Evolutionary conservation across 2,329 filamentous ascomycete species (phyloP), one percentile per base, ranked within the genome.

Genomic region (Epichloe glyceriae): DNA sequence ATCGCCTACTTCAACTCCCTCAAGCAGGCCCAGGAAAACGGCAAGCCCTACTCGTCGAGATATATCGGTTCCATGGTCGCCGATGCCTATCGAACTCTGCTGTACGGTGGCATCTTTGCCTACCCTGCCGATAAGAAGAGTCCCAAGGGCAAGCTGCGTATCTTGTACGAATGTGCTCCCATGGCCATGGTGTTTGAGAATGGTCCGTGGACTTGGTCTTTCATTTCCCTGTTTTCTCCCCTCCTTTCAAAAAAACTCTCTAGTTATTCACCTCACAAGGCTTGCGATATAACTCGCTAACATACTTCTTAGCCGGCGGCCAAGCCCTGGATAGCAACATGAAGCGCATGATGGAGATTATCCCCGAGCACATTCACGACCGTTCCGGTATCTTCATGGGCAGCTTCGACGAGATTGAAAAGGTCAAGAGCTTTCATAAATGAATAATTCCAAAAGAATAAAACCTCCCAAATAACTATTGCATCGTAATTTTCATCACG

Each of bases 51-150:
- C 73, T 94, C 86, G 64, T 79, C 91, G 14, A 80, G 93, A 61
- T 98, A 98, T 70, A 98, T 98, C 60, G 91, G 91, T 53, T 88
- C 82, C 74, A 98, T 98, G 93, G 93, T 98, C 52, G 93, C 93
- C 42, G 93, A 98, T 68, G 93, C 93, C 14, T 98, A 98, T 73
- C 84, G 93, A 46, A 98, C 93, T 14, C 71, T 98, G 56, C 71
- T 97, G 52, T 98, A 98, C 67, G 93, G 93, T 54, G 93, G 93
- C 58, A 86, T 98, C 64, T 98, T 98, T 68, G 93, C 93, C 43
- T 98, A 98, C 66, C 93, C 93, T 0, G 88, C 91, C 14, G 93
- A 98, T 66, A 94, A 90, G 76, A 97, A 98, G 83, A 95, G 86
- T 64, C 88, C 90, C 57, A 98, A 97, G 81, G 93, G 93, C 60